phyloP scores from a whole-genome alignment of 129 eudicot genomes.

The Centella asiatica region DNA sequence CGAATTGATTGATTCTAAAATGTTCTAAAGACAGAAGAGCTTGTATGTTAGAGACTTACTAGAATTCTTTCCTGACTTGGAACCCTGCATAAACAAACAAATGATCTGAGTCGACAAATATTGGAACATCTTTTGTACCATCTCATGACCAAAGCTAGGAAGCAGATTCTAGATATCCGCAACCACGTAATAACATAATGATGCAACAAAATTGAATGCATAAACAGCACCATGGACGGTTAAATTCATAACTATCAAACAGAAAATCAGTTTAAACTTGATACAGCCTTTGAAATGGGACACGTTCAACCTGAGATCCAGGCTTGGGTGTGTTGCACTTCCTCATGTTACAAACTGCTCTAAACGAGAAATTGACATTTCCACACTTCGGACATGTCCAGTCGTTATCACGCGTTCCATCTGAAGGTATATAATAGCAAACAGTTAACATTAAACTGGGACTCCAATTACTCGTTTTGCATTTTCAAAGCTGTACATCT shows the following conservation, averaged over 20 bases:
- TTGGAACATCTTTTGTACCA: neutral
- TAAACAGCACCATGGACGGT: neutral
- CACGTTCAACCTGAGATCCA: constrained; percentile 56
- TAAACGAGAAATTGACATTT: constrained; percentile 78
- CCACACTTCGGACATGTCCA: constrained; percentile 96
- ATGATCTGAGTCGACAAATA: constrained; percentile 1
- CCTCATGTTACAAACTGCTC: constrained; percentile 96
- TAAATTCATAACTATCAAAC: neutral
- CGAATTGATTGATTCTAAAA: neutral
- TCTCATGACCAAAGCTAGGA: neutral
- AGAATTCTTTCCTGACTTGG: constrained; percentile 47
- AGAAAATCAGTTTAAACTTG: neutral
- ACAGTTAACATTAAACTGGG: neutral
- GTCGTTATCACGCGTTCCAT: constrained; percentile 81
- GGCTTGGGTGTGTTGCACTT: constrained; percentile 92
- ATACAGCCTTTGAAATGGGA: neutral
- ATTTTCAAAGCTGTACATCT: neutral
- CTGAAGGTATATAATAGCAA: constrained; percentile 19
- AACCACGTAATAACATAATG: neutral
- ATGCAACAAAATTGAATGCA: neutral
- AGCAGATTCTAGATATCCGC: neutral
- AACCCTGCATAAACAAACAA: constrained; percentile 36
- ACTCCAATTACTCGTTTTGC: neutral
- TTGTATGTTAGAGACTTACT: constrained; percentile 44
- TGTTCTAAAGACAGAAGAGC: neutral